Base-by-base conservation (phyloP, 1,284 basidiomycete genomes). In the Pseudozyma sp. region DNA sequence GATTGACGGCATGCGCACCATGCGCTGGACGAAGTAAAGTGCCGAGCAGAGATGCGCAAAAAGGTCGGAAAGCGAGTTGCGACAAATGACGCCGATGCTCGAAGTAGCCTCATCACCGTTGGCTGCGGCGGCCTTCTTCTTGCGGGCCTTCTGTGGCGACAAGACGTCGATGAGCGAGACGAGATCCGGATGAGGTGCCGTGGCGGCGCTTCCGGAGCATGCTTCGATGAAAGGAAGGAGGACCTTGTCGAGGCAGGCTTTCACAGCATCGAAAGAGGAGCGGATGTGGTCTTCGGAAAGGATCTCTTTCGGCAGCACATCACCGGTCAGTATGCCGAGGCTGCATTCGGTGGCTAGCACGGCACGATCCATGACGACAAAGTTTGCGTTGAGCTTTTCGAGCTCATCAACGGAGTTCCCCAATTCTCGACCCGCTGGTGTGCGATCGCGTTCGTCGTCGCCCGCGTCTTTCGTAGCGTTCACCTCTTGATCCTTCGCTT, bases 141-240 rank as follows among this genome's bases (percentile, higher is more conserved):
- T 70, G 47, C 66, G 44, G 5, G 62, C 60, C 52, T 73, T 65
- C 24, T 71, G 72, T 31, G 66, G 77, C 11, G 67, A 68, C 40
- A 79, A 52, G 5, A 60, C 56, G 16, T 59, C 61, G 17, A 73
- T 65, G 88, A 89, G 29, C 83, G 71, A 44, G 81, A 24, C 82
- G 40, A 77, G 69, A 6, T 54, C 35, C 7, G 76, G 66, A 49
- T 73, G 66, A 30, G 58, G 49, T 6, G 51, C 64, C 13, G 52
- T 64, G 11, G 68, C 58, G 10, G 65, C 52, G 45, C 53, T 54
- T 29, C 75, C 72, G 0, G 73, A 59, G 19, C 87, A 77, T 2
- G 89, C 91, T 80, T 97, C 94, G 6, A 96, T 89, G 75, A 95
- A 92, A 0, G 94, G 93, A 78, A 95, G 93, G 7, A 97, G 87